phyloP scores from a whole-genome alignment of 768 basidiomycete genomes.

The Suillus placidus region DNA sequence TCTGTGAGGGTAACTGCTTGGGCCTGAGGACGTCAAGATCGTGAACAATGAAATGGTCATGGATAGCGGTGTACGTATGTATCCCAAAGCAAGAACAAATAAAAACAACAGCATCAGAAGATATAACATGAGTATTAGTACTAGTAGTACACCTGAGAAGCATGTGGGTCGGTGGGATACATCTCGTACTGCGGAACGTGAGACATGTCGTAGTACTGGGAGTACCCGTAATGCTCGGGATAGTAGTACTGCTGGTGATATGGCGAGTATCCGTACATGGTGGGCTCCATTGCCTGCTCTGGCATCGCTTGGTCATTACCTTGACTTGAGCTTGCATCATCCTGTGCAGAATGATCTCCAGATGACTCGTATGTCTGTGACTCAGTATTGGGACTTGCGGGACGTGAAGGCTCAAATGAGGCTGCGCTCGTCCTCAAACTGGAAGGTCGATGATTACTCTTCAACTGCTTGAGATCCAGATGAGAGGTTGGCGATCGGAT shows the following conservation, averaged over 20 bases:
- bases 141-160: constrained; percentile 67
- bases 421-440: constrained; percentile 55
- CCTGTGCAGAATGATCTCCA: constrained; percentile 20
- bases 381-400: constrained; percentile 29
- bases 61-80: constrained; percentile 26
- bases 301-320: constrained; percentile 14
- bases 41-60: constrained; percentile 10
- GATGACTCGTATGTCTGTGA: constrained; percentile 13
- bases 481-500: constrained; percentile 63
- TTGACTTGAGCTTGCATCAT: constrained; percentile 20
- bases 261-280: constrained; percentile 57
- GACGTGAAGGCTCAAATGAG: constrained; percentile 49
- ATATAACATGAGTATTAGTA: constrained; percentile 43
- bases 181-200: constrained; percentile 68
- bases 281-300: constrained; percentile 34
- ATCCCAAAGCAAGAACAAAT: constrained; percentile 20
- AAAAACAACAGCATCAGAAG: constrained; percentile 8
- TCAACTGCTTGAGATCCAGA: constrained; percentile 27
- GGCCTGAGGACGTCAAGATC: constrained; percentile 15
- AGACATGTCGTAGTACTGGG: constrained; percentile 69
- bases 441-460: constrained; percentile 35
- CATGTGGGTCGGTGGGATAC: constrained; percentile 56
- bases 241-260: constrained; percentile 70
- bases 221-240: constrained; percentile 68
- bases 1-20: constrained; percentile 31